phyloP scores from a whole-genome alignment of 2,329 filamentous ascomycete species.

The Biscogniauxia sp. region DNA sequence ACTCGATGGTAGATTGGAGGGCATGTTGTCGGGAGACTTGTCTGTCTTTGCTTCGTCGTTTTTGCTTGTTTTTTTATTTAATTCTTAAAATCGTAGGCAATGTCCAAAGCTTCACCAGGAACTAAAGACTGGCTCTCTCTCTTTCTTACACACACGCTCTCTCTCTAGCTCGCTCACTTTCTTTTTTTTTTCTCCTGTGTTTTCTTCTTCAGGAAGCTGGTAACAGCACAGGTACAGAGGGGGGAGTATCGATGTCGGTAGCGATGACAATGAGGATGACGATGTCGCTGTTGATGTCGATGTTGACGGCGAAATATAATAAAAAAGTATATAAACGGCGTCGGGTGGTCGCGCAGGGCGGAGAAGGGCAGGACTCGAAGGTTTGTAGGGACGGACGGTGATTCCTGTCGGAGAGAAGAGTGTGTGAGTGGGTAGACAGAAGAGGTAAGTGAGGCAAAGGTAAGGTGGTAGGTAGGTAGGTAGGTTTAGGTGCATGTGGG shows the following conservation, averaged over 20 bases:
- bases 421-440: neutral
- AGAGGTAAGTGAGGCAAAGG: too few species aligned
- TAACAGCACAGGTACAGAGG: too few species aligned
- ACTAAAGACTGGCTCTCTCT: conserved; percentile 1
- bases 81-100: neutral
- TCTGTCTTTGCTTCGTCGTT: conserved; percentile 1
- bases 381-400: neutral
- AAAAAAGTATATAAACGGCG: neutral
- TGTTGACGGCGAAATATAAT: neutral
- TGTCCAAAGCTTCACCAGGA: conserved; percentile 8
- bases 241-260: neutral
- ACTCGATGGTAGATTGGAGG: conserved; percentile 75
- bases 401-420: neutral
- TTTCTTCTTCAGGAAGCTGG: too few species aligned
- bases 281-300: neutral
- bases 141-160: neutral
- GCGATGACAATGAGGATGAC: neutral
- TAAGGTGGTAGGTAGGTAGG: too few species aligned
- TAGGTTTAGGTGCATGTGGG: too few species aligned
- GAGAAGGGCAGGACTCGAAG: neutral
- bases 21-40: conserved; percentile 44
- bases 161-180: too few species aligned
- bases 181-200: too few species aligned
- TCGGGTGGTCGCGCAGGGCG: neutral
- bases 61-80: neutral